These are phyloP conservation scores for Capronia epimyces DNA, from an alignment of 2,329 filamentous ascomycete genomes.

Conservation along the genomic window DNA sequence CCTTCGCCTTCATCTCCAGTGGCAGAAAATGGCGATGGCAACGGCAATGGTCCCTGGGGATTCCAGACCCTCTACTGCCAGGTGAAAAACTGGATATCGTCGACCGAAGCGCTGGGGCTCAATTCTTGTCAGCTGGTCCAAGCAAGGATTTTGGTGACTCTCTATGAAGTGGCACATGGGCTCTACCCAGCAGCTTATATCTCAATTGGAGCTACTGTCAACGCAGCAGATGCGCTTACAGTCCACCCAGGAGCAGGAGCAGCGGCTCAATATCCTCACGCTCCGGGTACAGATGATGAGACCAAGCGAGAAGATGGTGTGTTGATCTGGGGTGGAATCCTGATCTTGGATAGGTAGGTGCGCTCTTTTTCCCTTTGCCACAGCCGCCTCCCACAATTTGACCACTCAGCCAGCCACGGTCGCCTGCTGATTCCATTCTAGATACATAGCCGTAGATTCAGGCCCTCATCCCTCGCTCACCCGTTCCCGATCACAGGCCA, in stretches of 20 bases:
- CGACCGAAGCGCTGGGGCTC: conserved; percentile 1
- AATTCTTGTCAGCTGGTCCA: conserved; percentile 6
- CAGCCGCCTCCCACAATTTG: not conserved
- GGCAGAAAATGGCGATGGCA: not conserved
- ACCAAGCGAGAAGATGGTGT: not conserved
- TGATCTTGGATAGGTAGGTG: conserved; percentile 8
- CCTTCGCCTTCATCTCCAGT: not conserved
- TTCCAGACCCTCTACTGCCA: not conserved
- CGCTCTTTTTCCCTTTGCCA: not conserved
- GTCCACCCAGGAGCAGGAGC: not conserved
- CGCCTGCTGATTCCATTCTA: too few species aligned
- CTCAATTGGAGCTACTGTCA: conserved; percentile 4
- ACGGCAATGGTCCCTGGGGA: not conserved
- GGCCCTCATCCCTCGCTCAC: conserved; percentile 2
- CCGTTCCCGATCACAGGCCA: not conserved
- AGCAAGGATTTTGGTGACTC: conserved; percentile 5
- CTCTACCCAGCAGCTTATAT: conserved; percentile 10
- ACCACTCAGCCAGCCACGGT: not conserved
- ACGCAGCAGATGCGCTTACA: conserved; percentile 7
- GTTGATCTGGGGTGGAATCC: conserved; percentile 8
- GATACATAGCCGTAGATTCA: conserved; percentile 8
- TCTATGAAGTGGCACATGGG: conserved; percentile 8
- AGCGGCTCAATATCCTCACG: not conserved
- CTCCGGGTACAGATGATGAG: not conserved
- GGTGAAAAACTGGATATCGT: not conserved